Conservation (phyloP, 1,139 yeast species). For the Debaryomyces sp. region DNA sequence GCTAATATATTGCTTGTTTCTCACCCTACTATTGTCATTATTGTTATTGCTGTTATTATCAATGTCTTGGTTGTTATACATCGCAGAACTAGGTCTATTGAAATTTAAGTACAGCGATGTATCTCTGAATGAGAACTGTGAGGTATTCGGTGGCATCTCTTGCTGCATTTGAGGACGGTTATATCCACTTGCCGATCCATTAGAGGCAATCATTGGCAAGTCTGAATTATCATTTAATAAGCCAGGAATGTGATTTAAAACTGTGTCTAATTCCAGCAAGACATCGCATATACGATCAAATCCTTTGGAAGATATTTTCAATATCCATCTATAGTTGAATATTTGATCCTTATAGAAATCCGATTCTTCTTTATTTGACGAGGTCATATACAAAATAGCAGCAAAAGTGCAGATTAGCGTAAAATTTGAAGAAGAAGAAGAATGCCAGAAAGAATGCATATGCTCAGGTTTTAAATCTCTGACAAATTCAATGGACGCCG, state of each 20-base stretch:
- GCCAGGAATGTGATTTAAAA: constrained; percentile 69
- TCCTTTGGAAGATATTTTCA: constrained; percentile 72
- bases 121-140: constrained; percentile 1
- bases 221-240: constrained; percentile 51
- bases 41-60: neutral
- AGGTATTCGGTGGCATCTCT: neutral
- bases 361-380: constrained; percentile 63
- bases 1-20: neutral
- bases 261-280: constrained; percentile 63
- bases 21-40: neutral
- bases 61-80: neutral
- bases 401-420: constrained; percentile 88
- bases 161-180: constrained; percentile 11
- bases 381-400: constrained; percentile 67
- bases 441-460: constrained; percentile 86
- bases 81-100: neutral
- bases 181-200: neutral
- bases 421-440: constrained; percentile 74
- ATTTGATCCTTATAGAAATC: constrained; percentile 65
- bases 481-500: constrained; percentile 82
- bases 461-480: constrained; percentile 78
- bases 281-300: constrained; percentile 78
- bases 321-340: constrained; percentile 72
- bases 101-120: neutral
- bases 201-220: constrained; percentile 29